Evolutionary conservation across 2,329 filamentous ascomycete species (phyloP), one percentile per base, ranked within the genome.

Genomic region (Diatrype stigma): DNA sequence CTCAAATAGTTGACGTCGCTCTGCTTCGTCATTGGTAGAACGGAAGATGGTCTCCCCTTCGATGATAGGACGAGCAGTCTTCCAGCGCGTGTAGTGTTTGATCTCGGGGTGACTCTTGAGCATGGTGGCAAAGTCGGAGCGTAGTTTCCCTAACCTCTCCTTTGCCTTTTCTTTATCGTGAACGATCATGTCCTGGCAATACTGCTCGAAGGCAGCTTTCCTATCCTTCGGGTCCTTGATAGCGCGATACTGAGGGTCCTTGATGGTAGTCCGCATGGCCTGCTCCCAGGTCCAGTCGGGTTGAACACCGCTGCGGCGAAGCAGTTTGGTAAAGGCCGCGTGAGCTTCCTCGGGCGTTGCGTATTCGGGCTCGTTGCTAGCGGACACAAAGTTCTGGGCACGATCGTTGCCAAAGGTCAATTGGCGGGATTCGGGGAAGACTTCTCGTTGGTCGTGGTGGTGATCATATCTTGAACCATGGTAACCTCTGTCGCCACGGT

Each of bases 51-150:
- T 94, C 76, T 99, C 94, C 46, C 88, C 88, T 70, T 97, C 90
- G 56, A 99, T 90, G 57, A 96, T 95, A 10, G 91, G 90, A 46
- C 90, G 86, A 48, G 93, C 94, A 16, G 90, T 96, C 79, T 91
- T 96, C 94, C 94, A 99, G 55, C 91, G 87, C 40, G 93, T 96
- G 70, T 95, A 96, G 69, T 96, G 85, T 70, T 92, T 94, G 71
- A 99, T 97, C 70, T 99, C 94, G 54, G 92, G 91, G 69, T 99
- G 93, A 59, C 91, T 92, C 72, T 87, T 90, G 59, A 99, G 81
- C 94, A 99, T 99, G 50, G 86, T 92, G 60, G 88, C 87, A 71
- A 99, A 99, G 76, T 97, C 94, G 70, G 89, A 81, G 63, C 91
- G 89, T 65, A 97, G 80, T 75, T 96, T 97, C 62, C 89, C 80